Conservation (phyloP, 345 rosid species). For the Boechera divaricarpa region DNA sequence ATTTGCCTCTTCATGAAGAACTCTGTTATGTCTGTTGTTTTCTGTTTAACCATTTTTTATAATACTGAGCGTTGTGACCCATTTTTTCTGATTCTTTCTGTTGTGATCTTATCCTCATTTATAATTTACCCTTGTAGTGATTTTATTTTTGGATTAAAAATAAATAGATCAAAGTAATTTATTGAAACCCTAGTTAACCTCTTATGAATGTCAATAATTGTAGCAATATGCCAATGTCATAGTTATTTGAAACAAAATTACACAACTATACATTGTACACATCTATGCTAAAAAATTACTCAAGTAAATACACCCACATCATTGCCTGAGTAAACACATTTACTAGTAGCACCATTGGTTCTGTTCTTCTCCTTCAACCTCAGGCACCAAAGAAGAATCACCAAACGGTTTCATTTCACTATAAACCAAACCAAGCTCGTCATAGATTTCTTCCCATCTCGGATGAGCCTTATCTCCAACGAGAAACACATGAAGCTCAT, state of each 20-base stretch:
- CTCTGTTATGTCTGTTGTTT: constrained; percentile 20
- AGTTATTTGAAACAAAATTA: not conserved
- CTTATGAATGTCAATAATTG: not conserved
- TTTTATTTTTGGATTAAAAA: not conserved
- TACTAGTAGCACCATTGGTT: constrained; percentile 14
- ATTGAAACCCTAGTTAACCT: not conserved
- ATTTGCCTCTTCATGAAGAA: constrained; percentile 15
- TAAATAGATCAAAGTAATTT: not conserved
- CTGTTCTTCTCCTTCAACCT: constrained; percentile 26
- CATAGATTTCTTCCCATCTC: constrained; percentile 63
- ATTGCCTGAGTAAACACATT: not conserved
- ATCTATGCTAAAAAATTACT: not conserved
- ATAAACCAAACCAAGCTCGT: constrained; percentile 55
- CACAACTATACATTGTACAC: not conserved
- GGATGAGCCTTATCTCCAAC: constrained; percentile 76
- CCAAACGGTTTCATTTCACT: constrained; percentile 60
- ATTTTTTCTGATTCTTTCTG: constrained; percentile 19
- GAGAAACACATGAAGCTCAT: constrained; percentile 76
- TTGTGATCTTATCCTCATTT: constrained; percentile 10
- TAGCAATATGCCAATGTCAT: not conserved
- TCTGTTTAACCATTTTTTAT: constrained; percentile 14
- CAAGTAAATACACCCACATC: not conserved
- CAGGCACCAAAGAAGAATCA: constrained; percentile 26
- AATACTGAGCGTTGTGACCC: not conserved
- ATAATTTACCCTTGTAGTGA: not conserved